Evolutionary conservation across 139 green algal species (phyloP).

Genomic region (Desmodesmus armatus): DNA sequence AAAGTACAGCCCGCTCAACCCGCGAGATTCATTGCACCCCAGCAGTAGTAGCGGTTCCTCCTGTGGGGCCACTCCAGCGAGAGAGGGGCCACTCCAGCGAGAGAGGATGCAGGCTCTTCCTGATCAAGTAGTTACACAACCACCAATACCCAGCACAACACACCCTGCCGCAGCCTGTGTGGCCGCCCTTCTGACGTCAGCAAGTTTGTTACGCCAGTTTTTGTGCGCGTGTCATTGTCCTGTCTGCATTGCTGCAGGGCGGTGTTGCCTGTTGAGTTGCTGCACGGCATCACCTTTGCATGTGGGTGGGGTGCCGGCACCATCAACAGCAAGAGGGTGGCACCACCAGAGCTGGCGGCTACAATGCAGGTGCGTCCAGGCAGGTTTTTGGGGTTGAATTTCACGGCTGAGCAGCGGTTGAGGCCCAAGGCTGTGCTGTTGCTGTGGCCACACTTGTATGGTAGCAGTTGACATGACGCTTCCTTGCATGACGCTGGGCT

Average conservation of each 20-base stretch:
- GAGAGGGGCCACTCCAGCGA: too few relatives aligned
- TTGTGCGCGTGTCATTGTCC: background rate
- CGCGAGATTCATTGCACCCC: too few relatives aligned
- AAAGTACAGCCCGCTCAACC: too few relatives aligned
- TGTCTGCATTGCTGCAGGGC: conserved; percentile 51
- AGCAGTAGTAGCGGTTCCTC: too few relatives aligned
- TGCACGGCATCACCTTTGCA: conserved; percentile 64
- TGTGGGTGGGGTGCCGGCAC: conserved; percentile 60
- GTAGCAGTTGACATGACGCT: background rate
- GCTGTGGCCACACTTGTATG: background rate
- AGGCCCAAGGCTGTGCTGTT: background rate
- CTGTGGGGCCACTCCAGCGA: too few relatives aligned
- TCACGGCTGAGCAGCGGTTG: background rate
- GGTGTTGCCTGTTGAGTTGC: conserved; percentile 65
- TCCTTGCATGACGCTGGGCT: background rate
- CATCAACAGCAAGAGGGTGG: conserved; percentile 56
- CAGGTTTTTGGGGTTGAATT: too few relatives aligned
- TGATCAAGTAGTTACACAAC: background rate
- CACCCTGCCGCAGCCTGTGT: background rate
- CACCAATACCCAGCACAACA: background rate
- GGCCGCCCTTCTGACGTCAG: background rate
- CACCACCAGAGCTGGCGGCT: conserved; percentile 51
- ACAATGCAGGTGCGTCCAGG: conserved; percentile 52
- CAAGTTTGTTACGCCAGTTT: background rate
- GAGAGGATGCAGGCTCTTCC: background rate